Conservation (phyloP, 2,329 filamentous ascomycete genomes). For the Colletotrichum tropicicola region DNA sequence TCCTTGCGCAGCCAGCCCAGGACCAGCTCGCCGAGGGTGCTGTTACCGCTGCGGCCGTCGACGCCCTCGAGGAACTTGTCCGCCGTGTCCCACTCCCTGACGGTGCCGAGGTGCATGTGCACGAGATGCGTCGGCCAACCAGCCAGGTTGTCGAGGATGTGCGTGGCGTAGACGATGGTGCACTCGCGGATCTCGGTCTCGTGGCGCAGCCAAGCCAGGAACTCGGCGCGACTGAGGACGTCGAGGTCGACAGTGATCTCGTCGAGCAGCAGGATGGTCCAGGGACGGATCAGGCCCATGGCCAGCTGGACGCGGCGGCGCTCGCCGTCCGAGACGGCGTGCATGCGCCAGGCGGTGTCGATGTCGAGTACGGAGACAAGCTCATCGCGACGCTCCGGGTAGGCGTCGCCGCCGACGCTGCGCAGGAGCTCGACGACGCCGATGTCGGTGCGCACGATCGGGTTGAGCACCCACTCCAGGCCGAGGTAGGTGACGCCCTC, state of each 20-base stretch:
- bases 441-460: conserved; percentile 94
- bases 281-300: conserved; percentile 93
- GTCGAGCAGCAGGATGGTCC: conserved; percentile 90
- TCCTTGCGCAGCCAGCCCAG: conserved; percentile 88
- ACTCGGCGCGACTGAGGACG: conserved; percentile 83
- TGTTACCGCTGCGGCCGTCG: conserved; percentile 71
- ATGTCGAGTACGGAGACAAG: conserved; percentile 90
- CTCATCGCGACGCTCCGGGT: conserved; percentile 84
- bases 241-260: conserved; percentile 98
- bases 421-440: conserved; percentile 86
- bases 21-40: conserved; percentile 85
- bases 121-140: conserved; percentile 96
- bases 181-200: conserved; percentile 86
- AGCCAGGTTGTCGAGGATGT: conserved; percentile 94
- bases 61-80: conserved; percentile 71
- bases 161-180: conserved; percentile 96
- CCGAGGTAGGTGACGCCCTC: conserved; percentile 98
- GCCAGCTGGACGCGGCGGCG: conserved; percentile 90
- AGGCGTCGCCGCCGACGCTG: conserved; percentile 87
- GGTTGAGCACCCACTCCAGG: conserved; percentile 97
- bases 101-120: conserved; percentile 90
- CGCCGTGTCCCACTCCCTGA: conserved; percentile 86
- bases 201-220: conserved; percentile 83
- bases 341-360: conserved; percentile 92
- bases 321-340: conserved; percentile 94